Percentiles rank a stretch among this genome's conserved stretches.
These are phyloP conservation scores for Cutaneotrichosporon cyanovorans DNA, from an alignment of 1,284 basidiomycete genomes.

Conservation along the genomic window DNA sequence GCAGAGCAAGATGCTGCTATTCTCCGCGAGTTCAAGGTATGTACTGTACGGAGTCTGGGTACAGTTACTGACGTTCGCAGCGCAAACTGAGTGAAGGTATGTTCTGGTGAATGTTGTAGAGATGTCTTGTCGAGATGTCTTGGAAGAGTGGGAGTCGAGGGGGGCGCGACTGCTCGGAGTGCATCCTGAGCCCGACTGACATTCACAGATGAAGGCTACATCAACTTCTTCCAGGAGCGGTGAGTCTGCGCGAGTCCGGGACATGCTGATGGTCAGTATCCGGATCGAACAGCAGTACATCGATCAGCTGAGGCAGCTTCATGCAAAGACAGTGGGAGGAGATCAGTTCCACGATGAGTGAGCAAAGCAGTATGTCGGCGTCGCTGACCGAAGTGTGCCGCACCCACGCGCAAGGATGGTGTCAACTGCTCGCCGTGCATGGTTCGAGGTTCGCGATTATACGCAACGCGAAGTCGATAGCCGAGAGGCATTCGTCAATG, in stretches of 20 bases:
- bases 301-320: slow-evolving; percentile 61
- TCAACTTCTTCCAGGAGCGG: slow-evolving; percentile 78
- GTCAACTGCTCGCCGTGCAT: slow-evolving; percentile 59
- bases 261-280: slow-evolving; percentile 50
- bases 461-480: slow-evolving; percentile 76
- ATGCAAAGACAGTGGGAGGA: slow-evolving; percentile 59
- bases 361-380: slow-evolving; percentile 9
- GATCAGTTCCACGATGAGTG: slow-evolving; percentile 50
- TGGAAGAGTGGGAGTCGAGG: too few species aligned
- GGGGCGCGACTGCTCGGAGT: too few species aligned
- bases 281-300: slow-evolving; percentile 74
- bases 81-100: slow-evolving; percentile 35
- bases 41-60: slow-evolving; percentile 2
- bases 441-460: slow-evolving; percentile 75
- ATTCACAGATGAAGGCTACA: slow-evolving; percentile 57
- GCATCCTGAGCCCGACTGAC: too few species aligned
- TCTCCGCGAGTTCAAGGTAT: slow-evolving; percentile 25
- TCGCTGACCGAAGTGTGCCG: neutral
- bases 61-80: slow-evolving; percentile 24
- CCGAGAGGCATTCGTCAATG: slow-evolving; percentile 64
- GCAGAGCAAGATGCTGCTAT: slow-evolving; percentile 23
- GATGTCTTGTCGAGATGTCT: neutral
- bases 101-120: too few species aligned
- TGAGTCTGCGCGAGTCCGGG: slow-evolving; percentile 42
- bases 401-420: slow-evolving; percentile 4